A percentile compares a stretch with the other conserved stretches of the same genome.
Conservation (phyloP, 2,329 filamentous ascomycete genomes). For the Ceratocystis cacaofunesta region DNA sequence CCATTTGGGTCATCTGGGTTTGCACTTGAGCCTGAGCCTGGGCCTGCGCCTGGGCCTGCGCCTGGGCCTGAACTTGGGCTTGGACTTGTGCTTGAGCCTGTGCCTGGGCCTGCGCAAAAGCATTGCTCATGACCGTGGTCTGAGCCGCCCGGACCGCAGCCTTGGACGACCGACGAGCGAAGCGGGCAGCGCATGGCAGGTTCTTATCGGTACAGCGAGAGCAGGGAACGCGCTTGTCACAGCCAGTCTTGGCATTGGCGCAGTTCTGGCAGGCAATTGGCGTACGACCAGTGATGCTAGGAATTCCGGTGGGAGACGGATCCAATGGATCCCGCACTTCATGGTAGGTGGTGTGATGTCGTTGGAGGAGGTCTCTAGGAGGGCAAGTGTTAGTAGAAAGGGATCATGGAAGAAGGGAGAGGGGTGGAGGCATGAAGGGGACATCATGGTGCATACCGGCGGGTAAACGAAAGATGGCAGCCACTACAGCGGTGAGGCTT, state of each 20-base stretch:
- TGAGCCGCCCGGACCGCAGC: conserved; percentile 31
- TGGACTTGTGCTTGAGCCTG: not conserved
- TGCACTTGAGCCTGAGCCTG: not conserved
- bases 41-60: not conserved
- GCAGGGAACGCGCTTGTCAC: conserved; percentile 28
- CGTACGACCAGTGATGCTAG: conserved; percentile 28
- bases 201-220: conserved; percentile 27
- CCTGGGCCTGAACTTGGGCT: not conserved
- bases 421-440: not conserved
- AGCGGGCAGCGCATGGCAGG: conserved; percentile 29
- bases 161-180: conserved; percentile 37
- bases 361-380: conserved; percentile 34
- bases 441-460: conserved; percentile 27
- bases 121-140: conserved; percentile 19
- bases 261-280: conserved; percentile 29
- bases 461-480: conserved; percentile 36
- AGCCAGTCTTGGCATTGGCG: conserved; percentile 28
- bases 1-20: conserved; percentile 17
- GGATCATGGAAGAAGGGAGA: not conserved
- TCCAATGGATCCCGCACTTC: conserved; percentile 34
- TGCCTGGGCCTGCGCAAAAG: conserved; percentile 11
- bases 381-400: not conserved
- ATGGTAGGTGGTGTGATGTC: conserved; percentile 38
- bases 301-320: conserved; percentile 29
- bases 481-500: conserved; percentile 37